Percentiles rank a stretch among this genome's conserved stretches.
These are phyloP conservation scores for Ophiostoma fasciatum DNA, from an alignment of 2,329 filamentous ascomycete genomes.

Conservation along the genomic window DNA sequence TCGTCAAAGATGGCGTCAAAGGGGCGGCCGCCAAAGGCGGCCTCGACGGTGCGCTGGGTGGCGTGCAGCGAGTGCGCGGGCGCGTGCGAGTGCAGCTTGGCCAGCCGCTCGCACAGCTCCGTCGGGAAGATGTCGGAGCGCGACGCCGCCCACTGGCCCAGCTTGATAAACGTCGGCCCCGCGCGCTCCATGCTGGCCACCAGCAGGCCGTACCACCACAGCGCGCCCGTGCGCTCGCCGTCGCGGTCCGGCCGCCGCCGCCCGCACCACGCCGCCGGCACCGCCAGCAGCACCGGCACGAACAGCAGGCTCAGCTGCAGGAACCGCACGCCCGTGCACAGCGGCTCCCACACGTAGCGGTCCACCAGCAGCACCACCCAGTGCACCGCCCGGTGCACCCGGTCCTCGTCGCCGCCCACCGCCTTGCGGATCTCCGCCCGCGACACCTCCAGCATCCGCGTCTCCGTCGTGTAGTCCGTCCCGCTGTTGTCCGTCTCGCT, in stretches of 20 bases:
- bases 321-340: conserved; percentile 79
- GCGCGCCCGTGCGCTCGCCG: conserved; percentile 62
- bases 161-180: conserved; percentile 94
- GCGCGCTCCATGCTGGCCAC: conserved; percentile 83
- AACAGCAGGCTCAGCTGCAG: conserved; percentile 79
- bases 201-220: conserved; percentile 91
- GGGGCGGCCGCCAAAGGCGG: conserved; percentile 62
- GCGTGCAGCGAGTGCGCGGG: conserved; percentile 74
- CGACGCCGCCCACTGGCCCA: conserved; percentile 97
- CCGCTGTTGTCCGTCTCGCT: conserved; percentile 38
- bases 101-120: conserved; percentile 87
- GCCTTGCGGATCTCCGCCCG: conserved; percentile 60
- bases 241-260: conserved; percentile 44
- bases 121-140: conserved; percentile 90
- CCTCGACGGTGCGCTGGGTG: conserved; percentile 65
- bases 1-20: conserved; percentile 96
- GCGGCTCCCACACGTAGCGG: conserved; percentile 62
- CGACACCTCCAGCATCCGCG: conserved; percentile 75
- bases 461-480: conserved; percentile 55
- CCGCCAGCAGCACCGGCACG: conserved; percentile 68
- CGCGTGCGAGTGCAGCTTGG: conserved; percentile 83
- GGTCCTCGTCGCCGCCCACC: conserved; percentile 44
- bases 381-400: conserved; percentile 42
- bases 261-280: conserved; percentile 74
- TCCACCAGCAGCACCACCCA: conserved; percentile 54